Evolutionary conservation across 2,329 filamentous ascomycete species (phyloP).

Genomic region (Didymella glomerata): DNA sequence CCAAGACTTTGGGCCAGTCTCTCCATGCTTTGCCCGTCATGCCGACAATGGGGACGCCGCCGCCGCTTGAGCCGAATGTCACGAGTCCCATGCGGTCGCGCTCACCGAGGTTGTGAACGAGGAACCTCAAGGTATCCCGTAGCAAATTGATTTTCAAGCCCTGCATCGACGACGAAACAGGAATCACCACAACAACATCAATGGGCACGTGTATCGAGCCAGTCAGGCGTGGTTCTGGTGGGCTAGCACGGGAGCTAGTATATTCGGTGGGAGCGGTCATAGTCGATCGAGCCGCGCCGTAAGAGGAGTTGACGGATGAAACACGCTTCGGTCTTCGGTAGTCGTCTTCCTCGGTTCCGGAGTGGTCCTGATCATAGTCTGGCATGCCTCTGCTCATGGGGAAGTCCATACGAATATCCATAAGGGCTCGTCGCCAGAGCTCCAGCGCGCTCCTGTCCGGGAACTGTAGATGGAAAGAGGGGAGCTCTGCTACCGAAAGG

Average conservation of each 20-base stretch:
- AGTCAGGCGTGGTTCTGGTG: slow-evolving; percentile 55
- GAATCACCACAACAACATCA: slow-evolving; percentile 95
- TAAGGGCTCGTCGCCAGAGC: slow-evolving; percentile 85
- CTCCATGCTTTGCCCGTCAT: slow-evolving; percentile 97
- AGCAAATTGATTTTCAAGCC: slow-evolving; percentile 98
- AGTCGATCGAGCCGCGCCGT: slow-evolving; percentile 81
- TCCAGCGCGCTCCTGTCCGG: slow-evolving; percentile 84
- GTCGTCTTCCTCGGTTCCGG: slow-evolving; percentile 89
- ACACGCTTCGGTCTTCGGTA: slow-evolving; percentile 74
- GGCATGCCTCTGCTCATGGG: slow-evolving; percentile 63
- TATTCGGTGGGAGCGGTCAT: slow-evolving; percentile 94
- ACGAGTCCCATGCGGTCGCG: slow-evolving; percentile 96
- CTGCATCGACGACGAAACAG: slow-evolving; percentile 98
- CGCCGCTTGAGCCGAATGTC: slow-evolving; percentile 93
- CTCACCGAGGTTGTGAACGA: slow-evolving; percentile 88
- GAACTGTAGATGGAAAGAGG: slow-evolving; percentile 93
- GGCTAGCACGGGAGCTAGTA: slow-evolving; percentile 67
- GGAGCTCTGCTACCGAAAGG: slow-evolving; percentile 88
- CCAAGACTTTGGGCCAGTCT: slow-evolving; percentile 86
- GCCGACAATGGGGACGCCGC: slow-evolving; percentile 92
- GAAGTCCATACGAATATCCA: slow-evolving; percentile 81
- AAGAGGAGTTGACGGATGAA: slow-evolving; percentile 85
- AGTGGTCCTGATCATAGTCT: slow-evolving; percentile 82
- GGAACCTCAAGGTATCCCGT: slow-evolving; percentile 88
- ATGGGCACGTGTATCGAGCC: slow-evolving; percentile 83